phyloP scores from a whole-genome alignment of 1,284 basidiomycete genomes.

The Moesziomyces antarcticus region DNA sequence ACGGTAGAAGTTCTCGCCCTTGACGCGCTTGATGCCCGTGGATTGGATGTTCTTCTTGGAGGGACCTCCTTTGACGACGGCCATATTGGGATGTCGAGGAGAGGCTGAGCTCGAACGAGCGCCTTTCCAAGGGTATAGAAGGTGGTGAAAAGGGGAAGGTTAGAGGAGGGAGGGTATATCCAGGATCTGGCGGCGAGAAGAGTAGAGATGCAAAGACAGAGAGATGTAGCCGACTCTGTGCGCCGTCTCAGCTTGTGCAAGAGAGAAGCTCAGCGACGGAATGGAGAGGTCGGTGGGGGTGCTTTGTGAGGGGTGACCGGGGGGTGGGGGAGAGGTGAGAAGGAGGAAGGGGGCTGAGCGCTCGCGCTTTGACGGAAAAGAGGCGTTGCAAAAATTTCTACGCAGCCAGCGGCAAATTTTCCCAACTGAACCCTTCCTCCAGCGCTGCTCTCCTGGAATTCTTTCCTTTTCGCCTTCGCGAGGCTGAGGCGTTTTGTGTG shows the following conservation, averaged over 20 bases:
- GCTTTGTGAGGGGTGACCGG: neutral
- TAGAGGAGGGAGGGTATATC: constrained; percentile 2
- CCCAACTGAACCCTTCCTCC: neutral
- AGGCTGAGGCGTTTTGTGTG: neutral
- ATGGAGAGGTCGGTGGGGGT: neutral
- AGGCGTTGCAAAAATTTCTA: neutral
- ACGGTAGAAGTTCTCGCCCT: constrained; percentile 67
- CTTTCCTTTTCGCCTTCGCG: neutral
- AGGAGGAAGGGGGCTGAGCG: neutral
- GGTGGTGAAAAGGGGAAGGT: neutral
- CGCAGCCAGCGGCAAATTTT: neutral
- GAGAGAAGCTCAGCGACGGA: neutral
- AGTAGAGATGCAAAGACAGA: neutral
- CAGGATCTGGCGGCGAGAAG: constrained; percentile 2
- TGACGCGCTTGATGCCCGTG: constrained; percentile 54
- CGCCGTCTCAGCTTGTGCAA: neutral
- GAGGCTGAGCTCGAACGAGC: constrained; percentile 6
- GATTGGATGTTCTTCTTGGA: constrained; percentile 52
- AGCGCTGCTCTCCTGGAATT: neutral
- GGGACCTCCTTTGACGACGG: constrained; percentile 52
- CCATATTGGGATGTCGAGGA: constrained; percentile 36
- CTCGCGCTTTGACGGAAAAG: neutral
- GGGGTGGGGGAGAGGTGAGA: neutral
- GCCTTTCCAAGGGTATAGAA: constrained; percentile 23
- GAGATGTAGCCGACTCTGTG: neutral